Base-by-base conservation (phyloP, 2,329 filamentous ascomycete genomes). In the Cercospora berteroae region DNA sequence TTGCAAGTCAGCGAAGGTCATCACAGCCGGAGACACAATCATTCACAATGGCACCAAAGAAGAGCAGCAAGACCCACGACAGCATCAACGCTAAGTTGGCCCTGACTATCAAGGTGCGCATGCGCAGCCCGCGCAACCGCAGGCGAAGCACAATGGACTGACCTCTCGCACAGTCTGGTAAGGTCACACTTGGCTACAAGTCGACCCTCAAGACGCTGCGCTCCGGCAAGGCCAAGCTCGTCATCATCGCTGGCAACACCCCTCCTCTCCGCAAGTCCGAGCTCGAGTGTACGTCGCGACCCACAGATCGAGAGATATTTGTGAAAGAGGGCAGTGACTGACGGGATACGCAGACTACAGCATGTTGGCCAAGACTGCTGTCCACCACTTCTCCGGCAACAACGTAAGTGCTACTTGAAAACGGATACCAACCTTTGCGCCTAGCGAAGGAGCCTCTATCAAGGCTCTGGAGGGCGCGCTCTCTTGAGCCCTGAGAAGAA, bases 301-400 rank as follows among this genome's bases (percentile, higher is more conserved):
- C 31, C 16, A 7, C n/a, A 36, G 71, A 58, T 20, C 27, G 31
- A 36, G 3, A 69, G 66, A 76, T 75, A 67, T 50, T 60, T n/a
- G 31, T 20, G 63, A 56, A 63, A 27, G 50, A 64, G 27, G 39
- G 39, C 59, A 64, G 58, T 48, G 64, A 63, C 69, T 73, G 65
- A 76, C 61, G 27, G 52, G 4, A 42, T 29, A 56, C n/a, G 59
- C 69, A 76, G 74, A 92, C 86, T 93, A 94, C 87, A 88, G 88
- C 81, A 95, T 95, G 92, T 84, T 96, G 79, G 90, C 89, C 82
- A 97, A 98, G 90, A 92, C 90, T 78, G 89, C 91, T 74, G 94
- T 98, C 79, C 94, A 98, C 88, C 95, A 99, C 88, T 98, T 97
- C 86, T 88, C 88, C 77, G 95, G 95, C 79, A 97, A 96, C 90